Evolutionary conservation across 176 grass and related monocot species (phyloP), one percentile per base, ranked within the genome.

Genomic region (Oryza coarctata): DNA sequence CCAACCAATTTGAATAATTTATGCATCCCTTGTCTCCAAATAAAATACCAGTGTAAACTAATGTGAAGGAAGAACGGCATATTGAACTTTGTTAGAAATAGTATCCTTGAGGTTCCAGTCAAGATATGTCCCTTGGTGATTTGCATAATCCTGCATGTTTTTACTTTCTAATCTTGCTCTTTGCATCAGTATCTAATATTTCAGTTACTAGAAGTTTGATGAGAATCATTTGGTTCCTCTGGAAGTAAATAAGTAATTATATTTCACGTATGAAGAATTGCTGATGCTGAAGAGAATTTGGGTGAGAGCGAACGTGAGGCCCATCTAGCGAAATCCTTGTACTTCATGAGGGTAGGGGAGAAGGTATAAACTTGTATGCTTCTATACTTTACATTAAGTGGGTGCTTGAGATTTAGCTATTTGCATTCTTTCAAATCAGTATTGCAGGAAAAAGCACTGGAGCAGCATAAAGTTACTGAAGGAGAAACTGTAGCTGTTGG

Each of bases 241-340:
- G 27, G 22, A 81, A 44, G 61, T 80, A 64, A 45, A 12, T 45
- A 12, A 45, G 38, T 49, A 38, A 65, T 23, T 7, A 20, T 11
- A 47, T 81, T 39, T 41, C 39, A 49, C 41, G 13, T 71, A 68
- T 88, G 65, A 45, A 98, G 95, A 85, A 93, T 98, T 85, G 88
- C 90, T 29, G 95, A 98, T 85, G 95, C 90, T 80, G 95, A 98
- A 89, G 95, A 98, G 41, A 98, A 98, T 65, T 88, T 95, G 64
- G 92, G 95, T 9, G 95, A 98, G 87, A 98, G 90, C 68, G 92
- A 98, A 98, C 95, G 95, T 66, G 95, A 98, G 88, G 95, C 92
- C 80, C 92, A 98, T 93, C 87, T 95, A 8, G 90, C 88, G 6
- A 95, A 93, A 64, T 93, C 95, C 66, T 90, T 95, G 82, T 91